Conservation (phyloP, 2,329 filamentous ascomycete species). For the Furcasterigmium sp. region DNA sequence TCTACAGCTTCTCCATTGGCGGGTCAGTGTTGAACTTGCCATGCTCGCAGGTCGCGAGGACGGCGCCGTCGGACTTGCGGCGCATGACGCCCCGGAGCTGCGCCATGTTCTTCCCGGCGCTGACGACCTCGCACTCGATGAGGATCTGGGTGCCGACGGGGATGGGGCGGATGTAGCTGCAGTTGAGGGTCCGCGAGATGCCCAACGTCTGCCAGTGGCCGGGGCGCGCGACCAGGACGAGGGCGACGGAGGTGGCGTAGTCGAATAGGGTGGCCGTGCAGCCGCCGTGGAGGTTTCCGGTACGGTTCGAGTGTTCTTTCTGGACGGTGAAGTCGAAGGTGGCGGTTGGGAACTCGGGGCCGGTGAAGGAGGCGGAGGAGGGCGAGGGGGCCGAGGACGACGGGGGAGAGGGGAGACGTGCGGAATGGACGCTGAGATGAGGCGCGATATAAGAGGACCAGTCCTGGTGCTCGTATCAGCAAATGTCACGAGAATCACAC, state of each 20-base stretch:
- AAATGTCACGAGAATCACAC: conserved; percentile 23
- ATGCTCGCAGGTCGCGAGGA: conserved; percentile 58
- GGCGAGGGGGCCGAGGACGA: background rate
- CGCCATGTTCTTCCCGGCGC: conserved; percentile 49
- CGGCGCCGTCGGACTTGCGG: conserved; percentile 42
- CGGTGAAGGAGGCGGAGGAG: background rate
- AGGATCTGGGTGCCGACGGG: conserved; percentile 44
- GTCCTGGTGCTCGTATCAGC: background rate
- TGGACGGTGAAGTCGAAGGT: conserved; percentile 46
- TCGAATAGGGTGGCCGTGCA: conserved; percentile 65
- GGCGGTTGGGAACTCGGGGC: conserved; percentile 11
- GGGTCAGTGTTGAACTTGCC: conserved; percentile 59
- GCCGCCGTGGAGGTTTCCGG: conserved; percentile 55
- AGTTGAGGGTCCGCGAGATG: conserved; percentile 59
- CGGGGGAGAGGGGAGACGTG: background rate
- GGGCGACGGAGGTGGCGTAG: conserved; percentile 53
- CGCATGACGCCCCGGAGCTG: conserved; percentile 50
- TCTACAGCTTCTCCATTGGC: conserved; percentile 18
- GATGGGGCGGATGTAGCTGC: conserved; percentile 62
- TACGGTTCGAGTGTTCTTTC: conserved; percentile 45
- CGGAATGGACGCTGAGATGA: background rate
- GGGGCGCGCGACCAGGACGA: conserved; percentile 49
- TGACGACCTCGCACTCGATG: conserved; percentile 52
- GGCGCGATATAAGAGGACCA: background rate
- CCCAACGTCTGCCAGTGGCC: conserved; percentile 59